phyloP scores from a whole-genome alignment of 495 filamentous ascomycete species.

The Xylona heveae region DNA sequence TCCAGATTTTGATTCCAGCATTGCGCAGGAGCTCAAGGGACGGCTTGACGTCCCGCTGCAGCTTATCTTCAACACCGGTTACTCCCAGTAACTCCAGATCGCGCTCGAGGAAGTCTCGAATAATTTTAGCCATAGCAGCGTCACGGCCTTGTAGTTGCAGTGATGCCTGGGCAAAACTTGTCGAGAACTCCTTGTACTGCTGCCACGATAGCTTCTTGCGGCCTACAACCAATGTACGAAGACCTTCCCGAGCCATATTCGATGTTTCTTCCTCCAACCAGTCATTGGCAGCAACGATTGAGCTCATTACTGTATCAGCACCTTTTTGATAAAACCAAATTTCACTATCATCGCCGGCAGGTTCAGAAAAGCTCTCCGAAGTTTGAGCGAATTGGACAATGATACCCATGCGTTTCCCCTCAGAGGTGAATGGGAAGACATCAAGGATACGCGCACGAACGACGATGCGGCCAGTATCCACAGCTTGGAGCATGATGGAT shows the following conservation, averaged over 20 bases:
- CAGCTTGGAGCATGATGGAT: constrained; percentile 57
- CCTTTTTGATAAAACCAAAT: constrained; percentile 99
- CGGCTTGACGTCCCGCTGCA: constrained; percentile 87
- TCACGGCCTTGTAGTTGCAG: constrained; percentile 64
- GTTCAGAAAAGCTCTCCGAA: constrained; percentile 19
- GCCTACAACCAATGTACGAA: constrained; percentile 86
- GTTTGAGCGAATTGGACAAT: constrained; percentile 53
- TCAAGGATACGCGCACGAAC: constrained; percentile 82
- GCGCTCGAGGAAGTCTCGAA: constrained; percentile 63
- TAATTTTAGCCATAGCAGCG: constrained; percentile 52
- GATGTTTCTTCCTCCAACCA: constrained; percentile 98
- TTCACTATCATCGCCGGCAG: constrained; percentile 32
- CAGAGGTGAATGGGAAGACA: constrained; percentile 93
- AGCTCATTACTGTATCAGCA: constrained; percentile 89
- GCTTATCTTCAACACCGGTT: constrained; percentile 91
- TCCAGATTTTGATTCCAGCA: constrained; percentile 99
- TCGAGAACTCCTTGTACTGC: constrained; percentile 62
- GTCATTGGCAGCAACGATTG: constrained; percentile 86
- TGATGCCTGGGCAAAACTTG: constrained; percentile 56
- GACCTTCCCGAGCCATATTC: constrained; percentile 94
- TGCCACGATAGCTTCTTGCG: constrained; percentile 53
- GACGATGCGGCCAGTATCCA: constrained; percentile 51
- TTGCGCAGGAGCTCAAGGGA: constrained; percentile 88
- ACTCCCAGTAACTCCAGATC: constrained; percentile 86
- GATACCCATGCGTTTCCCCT: constrained; percentile 97